Conservation (phyloP, 306 rosid genomes). For the Delonix regia region DNA sequence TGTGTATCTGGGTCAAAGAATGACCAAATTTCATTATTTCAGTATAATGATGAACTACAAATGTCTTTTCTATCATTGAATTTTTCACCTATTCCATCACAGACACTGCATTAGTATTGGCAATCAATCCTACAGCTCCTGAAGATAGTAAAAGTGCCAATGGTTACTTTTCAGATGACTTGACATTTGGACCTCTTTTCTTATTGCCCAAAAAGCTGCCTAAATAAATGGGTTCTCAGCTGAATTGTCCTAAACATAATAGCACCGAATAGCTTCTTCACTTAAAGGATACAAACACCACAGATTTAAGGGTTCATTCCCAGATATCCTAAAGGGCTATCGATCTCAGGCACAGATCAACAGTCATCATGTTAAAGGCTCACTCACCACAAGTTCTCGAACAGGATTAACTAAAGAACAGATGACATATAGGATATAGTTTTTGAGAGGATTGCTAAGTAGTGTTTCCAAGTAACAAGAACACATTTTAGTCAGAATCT, state of each 20-base stretch:
- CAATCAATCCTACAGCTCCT: not conserved
- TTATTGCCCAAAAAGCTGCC: not conserved
- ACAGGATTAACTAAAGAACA: not conserved
- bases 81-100: not conserved
- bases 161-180: not conserved
- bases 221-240: not conserved
- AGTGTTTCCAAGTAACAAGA: not conserved
- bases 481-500: not conserved
- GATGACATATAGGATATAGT: not conserved
- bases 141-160: not conserved
- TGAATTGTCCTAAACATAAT: not conserved
- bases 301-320: not conserved
- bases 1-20: too few relatives aligned
- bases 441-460: too few relatives aligned
- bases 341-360: not conserved
- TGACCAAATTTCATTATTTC: not conserved
- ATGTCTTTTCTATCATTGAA: not conserved
- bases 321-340: not conserved
- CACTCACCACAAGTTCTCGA: not conserved
- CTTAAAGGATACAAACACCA: not conserved
- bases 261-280: not conserved
- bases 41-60: not conserved
- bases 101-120: not conserved
- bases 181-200: not conserved
- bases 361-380: not conserved